Evolutionary conservation across 176 grass and related monocot genomes (phyloP), one percentile per base, ranked within the genome.

Genomic region (Carex cristatella): DNA sequence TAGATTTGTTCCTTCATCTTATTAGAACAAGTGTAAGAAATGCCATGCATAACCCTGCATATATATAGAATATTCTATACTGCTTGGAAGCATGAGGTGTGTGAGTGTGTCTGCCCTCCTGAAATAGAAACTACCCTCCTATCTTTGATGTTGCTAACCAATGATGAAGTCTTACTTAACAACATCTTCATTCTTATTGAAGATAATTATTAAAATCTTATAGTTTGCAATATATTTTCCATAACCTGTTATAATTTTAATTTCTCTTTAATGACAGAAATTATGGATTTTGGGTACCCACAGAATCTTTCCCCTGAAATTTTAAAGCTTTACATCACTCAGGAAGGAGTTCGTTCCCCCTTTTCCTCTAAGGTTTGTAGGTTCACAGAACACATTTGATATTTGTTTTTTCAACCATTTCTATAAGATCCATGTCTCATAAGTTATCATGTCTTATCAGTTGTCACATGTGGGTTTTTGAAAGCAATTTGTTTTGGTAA

Each of bases 301-400:
- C 97, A 99, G 81, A 99, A 99, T 86, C 90, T 99, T 81, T 99
- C 97, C 7, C 90, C 97, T 85, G 97, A 99, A 92, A 99, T 99
- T 46, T 86, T 99, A 48, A 99, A 99, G 88, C 91, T 99, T 72
- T 99, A 99, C 83, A 99, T 99, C 84, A 99, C 97, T 75, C 97
- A 99, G 70, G 93, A 99, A 92, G 96, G 96, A 10, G 90, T 95
- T 35, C 85, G 96, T 53, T 99, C 96, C 53, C 96, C 96, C 88
- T 99, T 99, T 86, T 94, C 93, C 53, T 95, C 96, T 15, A 99
- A 99, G 96, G 96, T 99, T 69, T 69, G 61, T 83, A 38, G 58
- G 28, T 57, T 78, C 74, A 57, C 2, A 78, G 4, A 33, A 33
- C 27, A 32, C 28, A 28, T 33, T 78, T 55, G 11, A 56, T 42